phyloP scores from a whole-genome alignment of 129 eudicot genomes.

The Tagetes patula region DNA sequence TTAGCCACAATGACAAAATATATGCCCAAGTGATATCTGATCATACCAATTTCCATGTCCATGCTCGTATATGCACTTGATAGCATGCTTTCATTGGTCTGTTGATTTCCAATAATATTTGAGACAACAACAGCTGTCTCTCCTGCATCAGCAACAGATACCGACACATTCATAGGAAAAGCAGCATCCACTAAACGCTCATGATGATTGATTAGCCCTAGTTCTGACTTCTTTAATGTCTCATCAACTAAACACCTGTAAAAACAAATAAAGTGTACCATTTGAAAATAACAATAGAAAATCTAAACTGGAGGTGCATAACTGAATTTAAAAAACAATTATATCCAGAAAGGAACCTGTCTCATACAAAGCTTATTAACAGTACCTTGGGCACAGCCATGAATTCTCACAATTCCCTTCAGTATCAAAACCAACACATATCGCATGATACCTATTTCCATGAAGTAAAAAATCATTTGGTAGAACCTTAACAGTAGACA shows the following conservation, averaged over 20 bases:
- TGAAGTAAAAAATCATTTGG: slow-evolving; percentile 28
- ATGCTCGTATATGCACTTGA: slow-evolving; percentile 33
- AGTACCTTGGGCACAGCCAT: slow-evolving; percentile 92
- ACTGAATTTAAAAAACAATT: neutral
- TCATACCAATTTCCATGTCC: slow-evolving; percentile 32
- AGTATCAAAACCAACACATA: slow-evolving; percentile 93
- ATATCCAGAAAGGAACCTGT: slow-evolving; percentile 12
- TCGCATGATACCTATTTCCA: slow-evolving; percentile 87
- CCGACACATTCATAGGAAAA: slow-evolving; percentile 63
- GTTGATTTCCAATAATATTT: slow-evolving; percentile 48
- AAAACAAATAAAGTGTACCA: slow-evolving; percentile 17
- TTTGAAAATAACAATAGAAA: neutral
- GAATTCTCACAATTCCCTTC: slow-evolving; percentile 74
- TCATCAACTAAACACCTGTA: slow-evolving; percentile 58
- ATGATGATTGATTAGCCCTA: slow-evolving; percentile 36
- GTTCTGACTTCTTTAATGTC: slow-evolving; percentile 43
- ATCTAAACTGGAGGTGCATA: neutral
- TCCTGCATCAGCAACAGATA: slow-evolving; percentile 87
- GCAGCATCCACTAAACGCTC: slow-evolving; percentile 41
- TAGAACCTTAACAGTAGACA: slow-evolving; percentile 6
- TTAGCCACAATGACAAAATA: slow-evolving; percentile 9
- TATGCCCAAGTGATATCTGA: slow-evolving; percentile 17
- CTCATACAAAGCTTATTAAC: slow-evolving; percentile 10
- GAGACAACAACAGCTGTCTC: slow-evolving; percentile 95
- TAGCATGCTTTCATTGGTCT: slow-evolving; percentile 25